Evolutionary conservation across 176 grass and related monocot species (phyloP), one percentile per base, ranked within the genome.

Genomic region (Otatea glauca): DNA sequence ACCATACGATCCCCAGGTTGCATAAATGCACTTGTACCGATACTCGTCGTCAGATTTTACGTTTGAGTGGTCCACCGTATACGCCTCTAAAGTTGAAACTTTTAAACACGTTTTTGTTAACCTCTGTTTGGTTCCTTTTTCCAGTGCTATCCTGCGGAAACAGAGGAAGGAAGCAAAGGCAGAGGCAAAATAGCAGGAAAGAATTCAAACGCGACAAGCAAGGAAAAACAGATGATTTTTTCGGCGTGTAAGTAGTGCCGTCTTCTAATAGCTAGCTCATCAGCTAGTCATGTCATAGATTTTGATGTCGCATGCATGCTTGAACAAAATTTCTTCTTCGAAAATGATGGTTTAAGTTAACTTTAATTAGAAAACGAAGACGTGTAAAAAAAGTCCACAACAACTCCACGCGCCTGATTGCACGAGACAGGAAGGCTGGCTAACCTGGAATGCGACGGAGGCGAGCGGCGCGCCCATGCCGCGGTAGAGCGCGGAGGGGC

Each of bases 401-500:
- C 29, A 29, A 29, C 1, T 29, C 29, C 29, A 29, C 29, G 29
- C 29, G 29, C 29, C 29, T 29, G 29, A 1, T 29, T 29, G 29
- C 29, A 29, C 29, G 29, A 29, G 29, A 29, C 29, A 29, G 29
- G 29, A 29, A 29, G 29, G 29, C 4, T 17, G 0, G 42, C 81
- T 74, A 29, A 83, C 96, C 93, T 99, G 96, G 85, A 99, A 89
- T 15, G 93, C 74, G 86, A 99, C 89, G 83, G 91, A 91, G 2
- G 93, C 89, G 63, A 99, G 96, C 0, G 96, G 96, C 59, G 96
- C 93, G 29, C 37, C 88, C 93, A 99, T 99, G 89, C 96, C 96
- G 41, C 96, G 96, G 88, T 99, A 99, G 85, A 99, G 96, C 42
- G 93, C 93, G 15, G 80, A 47, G 38, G 96, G 91, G 18, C 96